A percentile compares a stretch with the other conserved stretches of the same genome.
phyloP scores from a whole-genome alignment of 2,329 filamentous ascomycete genomes.

The Incumbomyces lentus region DNA sequence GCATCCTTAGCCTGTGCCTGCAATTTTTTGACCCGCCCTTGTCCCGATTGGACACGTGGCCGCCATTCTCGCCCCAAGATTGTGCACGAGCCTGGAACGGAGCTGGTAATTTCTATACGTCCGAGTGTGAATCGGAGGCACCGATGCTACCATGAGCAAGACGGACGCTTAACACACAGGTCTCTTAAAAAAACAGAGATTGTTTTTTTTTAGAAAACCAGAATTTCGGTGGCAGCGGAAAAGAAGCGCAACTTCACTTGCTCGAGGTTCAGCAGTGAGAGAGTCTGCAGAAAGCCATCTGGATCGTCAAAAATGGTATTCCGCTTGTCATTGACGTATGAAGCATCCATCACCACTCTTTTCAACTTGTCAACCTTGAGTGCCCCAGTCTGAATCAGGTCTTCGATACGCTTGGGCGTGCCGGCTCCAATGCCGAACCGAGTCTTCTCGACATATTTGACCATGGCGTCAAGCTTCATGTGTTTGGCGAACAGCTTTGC shows the following conservation, averaged over 20 bases:
- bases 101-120: too few relatives aligned
- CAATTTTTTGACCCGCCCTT: too few relatives aligned
- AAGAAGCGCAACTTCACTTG: constrained; percentile 41
- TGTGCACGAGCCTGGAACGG: too few relatives aligned
- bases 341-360: constrained; percentile 79
- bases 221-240: constrained; percentile 10
- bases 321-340: constrained; percentile 91
- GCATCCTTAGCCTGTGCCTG: too few relatives aligned
- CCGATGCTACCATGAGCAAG: too few relatives aligned
- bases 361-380: constrained; percentile 62
- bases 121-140: too few relatives aligned
- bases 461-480: constrained; percentile 84
- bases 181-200: too few relatives aligned
- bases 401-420: constrained; percentile 71
- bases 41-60: too few relatives aligned
- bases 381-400: constrained; percentile 73
- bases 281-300: constrained; percentile 73
- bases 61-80: too few relatives aligned
- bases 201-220: constrained; percentile 15
- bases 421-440: constrained; percentile 80
- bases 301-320: constrained; percentile 90
- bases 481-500: constrained; percentile 97
- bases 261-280: constrained; percentile 59
- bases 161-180: too few relatives aligned
- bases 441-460: constrained; percentile 59